These are phyloP conservation scores for Candida sakaeoensis DNA, from an alignment of 805 yeast genomes.

Conservation along the genomic window DNA sequence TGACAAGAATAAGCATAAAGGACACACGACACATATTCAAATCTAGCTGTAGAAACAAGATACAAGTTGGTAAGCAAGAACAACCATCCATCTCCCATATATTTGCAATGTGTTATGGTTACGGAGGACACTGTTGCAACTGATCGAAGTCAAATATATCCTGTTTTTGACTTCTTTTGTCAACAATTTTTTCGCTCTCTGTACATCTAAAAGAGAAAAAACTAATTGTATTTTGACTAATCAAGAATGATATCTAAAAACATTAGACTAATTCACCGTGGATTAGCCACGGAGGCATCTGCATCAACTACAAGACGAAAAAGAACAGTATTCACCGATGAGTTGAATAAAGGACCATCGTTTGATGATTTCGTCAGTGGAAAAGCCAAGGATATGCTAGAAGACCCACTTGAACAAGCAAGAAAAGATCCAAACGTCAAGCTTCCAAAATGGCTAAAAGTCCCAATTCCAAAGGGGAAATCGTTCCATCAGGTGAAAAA, in stretches of 20 bases:
- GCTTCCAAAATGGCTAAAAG: conserved; percentile 90
- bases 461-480: conserved; percentile 94
- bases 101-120: no score
- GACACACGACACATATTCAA: no score
- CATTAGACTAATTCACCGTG: background rate
- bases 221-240: no score
- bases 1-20: no score
- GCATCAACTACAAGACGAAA: conserved; percentile 36
- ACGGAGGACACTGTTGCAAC: no score
- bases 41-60: no score
- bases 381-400: conserved; percentile 59
- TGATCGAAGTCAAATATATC: no score
- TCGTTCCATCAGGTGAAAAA: conserved; percentile 75
- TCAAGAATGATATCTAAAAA: conserved; percentile 3
- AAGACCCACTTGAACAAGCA: conserved; percentile 78
- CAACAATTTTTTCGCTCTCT: background rate
- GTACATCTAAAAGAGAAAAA: no score
- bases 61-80: no score
- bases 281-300: conserved; percentile 7
- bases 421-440: conserved; percentile 66
- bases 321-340: conserved; percentile 62
- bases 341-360: conserved; percentile 79
- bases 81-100: no score
- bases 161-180: background rate
- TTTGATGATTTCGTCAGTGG: conserved; percentile 90